A percentile compares a stretch with the other conserved stretches of the same genome.
These are phyloP conservation scores for Aspergillus fructus DNA, from an alignment of 2,329 filamentous ascomycete species.

Conservation along the genomic window DNA sequence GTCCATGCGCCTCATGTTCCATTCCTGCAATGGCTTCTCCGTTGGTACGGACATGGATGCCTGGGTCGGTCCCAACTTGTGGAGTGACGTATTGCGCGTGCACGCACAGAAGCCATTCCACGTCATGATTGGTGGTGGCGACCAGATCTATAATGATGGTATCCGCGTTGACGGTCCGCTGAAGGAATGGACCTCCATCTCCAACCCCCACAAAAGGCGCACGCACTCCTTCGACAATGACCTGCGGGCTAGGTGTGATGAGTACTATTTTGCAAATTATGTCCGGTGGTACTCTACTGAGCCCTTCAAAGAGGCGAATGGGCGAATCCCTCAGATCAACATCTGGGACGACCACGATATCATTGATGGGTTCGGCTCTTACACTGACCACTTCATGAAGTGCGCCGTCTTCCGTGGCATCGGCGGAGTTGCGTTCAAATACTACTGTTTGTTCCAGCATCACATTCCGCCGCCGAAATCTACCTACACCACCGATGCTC, in stretches of 20 bases:
- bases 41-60: conserved; percentile 64
- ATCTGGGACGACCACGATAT: conserved; percentile 68
- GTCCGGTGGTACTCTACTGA: conserved; percentile 68
- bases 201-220: conserved; percentile 60
- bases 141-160: conserved; percentile 77
- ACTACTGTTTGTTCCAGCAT: conserved; percentile 68
- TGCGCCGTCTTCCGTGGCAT: conserved; percentile 65
- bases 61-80: conserved; percentile 62
- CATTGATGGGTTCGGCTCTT: conserved; percentile 66
- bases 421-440: conserved; percentile 58
- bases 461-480: conserved; percentile 81
- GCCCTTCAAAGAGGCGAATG: conserved; percentile 60
- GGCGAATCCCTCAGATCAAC: conserved; percentile 64
- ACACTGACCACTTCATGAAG: conserved; percentile 67
- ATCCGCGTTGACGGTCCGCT: conserved; percentile 83
- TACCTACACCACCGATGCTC: conserved; percentile 77
- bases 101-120: conserved; percentile 62
- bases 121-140: conserved; percentile 82
- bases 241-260: conserved; percentile 59
- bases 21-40: conserved; percentile 68
- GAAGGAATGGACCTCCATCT: conserved; percentile 61
- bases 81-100: conserved; percentile 64
- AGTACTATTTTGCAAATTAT: conserved; percentile 64
- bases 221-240: conserved; percentile 65
- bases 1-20: conserved; percentile 69